Base-by-base conservation (phyloP, 106 monocot genomes). In the Dioscorea alata region DNA sequence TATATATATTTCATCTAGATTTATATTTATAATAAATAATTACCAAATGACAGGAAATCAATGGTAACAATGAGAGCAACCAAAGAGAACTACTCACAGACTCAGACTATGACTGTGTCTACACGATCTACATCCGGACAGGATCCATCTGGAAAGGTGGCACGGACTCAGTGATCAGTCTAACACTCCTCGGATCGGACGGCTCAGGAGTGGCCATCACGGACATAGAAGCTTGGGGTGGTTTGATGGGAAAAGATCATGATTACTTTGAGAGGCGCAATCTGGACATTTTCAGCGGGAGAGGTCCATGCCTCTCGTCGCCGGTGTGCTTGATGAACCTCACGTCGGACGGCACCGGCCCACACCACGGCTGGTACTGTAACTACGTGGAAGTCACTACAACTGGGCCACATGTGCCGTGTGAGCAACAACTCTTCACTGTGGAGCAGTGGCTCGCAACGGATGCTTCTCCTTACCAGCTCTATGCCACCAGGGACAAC, bases 231-330 rank as follows among this genome's bases (percentile, higher is more conserved):
- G 20, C 73, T 12, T 92, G 86, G 86, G 88, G 95, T 25, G 95
- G 92, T 0, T 76, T 83, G 57, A 92, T 97, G 92, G 89, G 77
- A 6, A 28, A 71, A 5, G 76, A 51, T 23, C 57, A 97, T 82
- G 60, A 89, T 85, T 97, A 97, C 85, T 97, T 63, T 82, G 92
- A 97, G 84, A 69, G 86, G 33, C 92, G 96, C 21, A 84, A 89
- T 35, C 89, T 97, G 33, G 89, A 92, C 73, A 77, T 81, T 33
- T 92, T 92, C 89, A 74, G 80, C 74, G 92, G 92, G 23, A 73
- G 92, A 19, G 92, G 81, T 12, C 87, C 92, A 9, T 97, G 96
- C 84, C 61, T 88, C 25, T 15, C 64, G 8, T 12, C 63, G 0
- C 13, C 77, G 24, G 84, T 84, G 16, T 97, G 92, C 89, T 73